Percentiles rank a stretch among this genome's conserved stretches.
These are phyloP conservation scores for Penicillium vulpinum DNA, from an alignment of 2,329 filamentous ascomycete genomes.

Conservation along the genomic window DNA sequence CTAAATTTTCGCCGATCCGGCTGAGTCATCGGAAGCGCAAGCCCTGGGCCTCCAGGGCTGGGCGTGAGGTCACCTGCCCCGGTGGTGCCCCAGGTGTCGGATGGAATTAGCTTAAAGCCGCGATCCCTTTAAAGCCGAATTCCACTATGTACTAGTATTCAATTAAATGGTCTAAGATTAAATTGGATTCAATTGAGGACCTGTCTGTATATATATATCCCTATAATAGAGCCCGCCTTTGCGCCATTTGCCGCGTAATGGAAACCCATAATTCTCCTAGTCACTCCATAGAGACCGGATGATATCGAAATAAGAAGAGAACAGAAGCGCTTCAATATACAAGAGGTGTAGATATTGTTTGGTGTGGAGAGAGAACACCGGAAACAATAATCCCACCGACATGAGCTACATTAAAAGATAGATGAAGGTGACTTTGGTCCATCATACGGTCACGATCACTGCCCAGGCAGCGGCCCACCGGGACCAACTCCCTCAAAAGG, in stretches of 20 bases:
- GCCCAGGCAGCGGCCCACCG: conserved; percentile 25
- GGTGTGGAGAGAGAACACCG: conserved; percentile 9
- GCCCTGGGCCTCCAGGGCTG: too few species aligned
- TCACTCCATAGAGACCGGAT: neutral
- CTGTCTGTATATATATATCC: conserved; percentile 1
- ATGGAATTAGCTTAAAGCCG: conserved; percentile 12
- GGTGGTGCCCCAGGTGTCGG: conserved; percentile 9
- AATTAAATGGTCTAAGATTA: neutral
- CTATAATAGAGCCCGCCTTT: neutral
- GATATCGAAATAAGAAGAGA: conserved; percentile 3
- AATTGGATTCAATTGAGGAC: neutral
- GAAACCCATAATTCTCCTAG: neutral
- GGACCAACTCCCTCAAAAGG: conserved; percentile 32
- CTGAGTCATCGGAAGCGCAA: conserved; percentile 36
- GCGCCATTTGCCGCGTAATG: conserved; percentile 10
- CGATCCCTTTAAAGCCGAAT: neutral
- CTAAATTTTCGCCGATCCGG: conserved; percentile 34
- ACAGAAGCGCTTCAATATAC: conserved; percentile 15
- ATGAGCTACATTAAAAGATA: conserved; percentile 9
- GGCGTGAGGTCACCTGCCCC: too few species aligned
- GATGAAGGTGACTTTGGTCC: conserved; percentile 6
- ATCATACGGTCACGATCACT: conserved; percentile 26
- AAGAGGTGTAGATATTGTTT: conserved; percentile 15
- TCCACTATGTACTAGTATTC: too few species aligned
- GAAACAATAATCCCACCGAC: neutral